Conservation (phyloP, 441 rosid genomes). For the Erysimum pusillum region DNA sequence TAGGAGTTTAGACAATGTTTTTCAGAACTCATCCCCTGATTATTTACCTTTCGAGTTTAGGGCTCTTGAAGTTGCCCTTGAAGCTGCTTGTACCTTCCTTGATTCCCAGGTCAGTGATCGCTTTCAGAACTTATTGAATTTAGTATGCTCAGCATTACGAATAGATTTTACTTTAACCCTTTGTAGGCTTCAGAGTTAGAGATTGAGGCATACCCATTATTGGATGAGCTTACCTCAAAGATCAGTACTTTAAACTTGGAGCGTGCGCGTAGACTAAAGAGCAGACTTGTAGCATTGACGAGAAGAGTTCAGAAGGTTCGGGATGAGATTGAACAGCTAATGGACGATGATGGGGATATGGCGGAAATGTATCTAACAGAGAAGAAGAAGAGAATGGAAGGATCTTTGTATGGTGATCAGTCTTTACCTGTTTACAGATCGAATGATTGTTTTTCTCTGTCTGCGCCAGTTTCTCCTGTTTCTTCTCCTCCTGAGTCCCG, state of each 20-base stretch:
- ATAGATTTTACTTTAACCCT: constrained; percentile 21
- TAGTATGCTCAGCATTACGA: neutral
- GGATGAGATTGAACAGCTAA: constrained; percentile 98
- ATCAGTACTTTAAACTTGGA: constrained; percentile 96
- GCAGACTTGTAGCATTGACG: constrained; percentile 95
- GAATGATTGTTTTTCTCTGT: constrained; percentile 74
- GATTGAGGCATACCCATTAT: constrained; percentile 97
- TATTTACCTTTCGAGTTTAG: constrained; percentile 97
- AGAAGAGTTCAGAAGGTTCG: constrained; percentile 99
- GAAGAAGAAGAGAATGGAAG: constrained; percentile 90
- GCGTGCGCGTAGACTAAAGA: constrained; percentile 91
- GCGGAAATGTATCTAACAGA: constrained; percentile 99
- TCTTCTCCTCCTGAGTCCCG: constrained; percentile 87
- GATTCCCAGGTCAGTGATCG: constrained; percentile 86
- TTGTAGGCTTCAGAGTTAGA: constrained; percentile 94
- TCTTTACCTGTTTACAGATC: constrained; percentile 76
- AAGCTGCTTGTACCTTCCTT: constrained; percentile 96
- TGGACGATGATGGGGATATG: constrained; percentile 99
- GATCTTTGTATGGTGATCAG: constrained; percentile 81
- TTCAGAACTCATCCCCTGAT: constrained; percentile 84
- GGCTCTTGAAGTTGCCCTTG: constrained; percentile 97
- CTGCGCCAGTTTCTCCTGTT: constrained; percentile 97
- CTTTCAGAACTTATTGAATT: constrained; percentile 27
- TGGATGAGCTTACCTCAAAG: constrained; percentile 97
- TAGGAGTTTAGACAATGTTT: constrained; percentile 71